Evolutionary conservation across 192 early-diverging fungal genomes (phyloP), one percentile per base, ranked within the genome.

Genomic region (Dissophora globulifera): DNA sequence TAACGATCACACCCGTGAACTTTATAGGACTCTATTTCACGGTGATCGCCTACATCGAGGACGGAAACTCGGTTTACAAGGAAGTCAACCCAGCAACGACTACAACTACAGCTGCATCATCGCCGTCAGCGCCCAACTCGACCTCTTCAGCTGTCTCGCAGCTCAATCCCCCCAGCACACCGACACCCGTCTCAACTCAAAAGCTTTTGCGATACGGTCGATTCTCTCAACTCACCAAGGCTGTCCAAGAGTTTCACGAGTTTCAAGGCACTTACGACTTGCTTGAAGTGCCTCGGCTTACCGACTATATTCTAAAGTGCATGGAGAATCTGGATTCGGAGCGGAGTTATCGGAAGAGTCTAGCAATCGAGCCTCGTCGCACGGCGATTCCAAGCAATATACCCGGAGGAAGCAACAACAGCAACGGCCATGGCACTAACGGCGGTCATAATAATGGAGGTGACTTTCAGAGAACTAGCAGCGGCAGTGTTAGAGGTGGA

Each of bases 331-430:
- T 41, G 25, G 74, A 82, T 26, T 57, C 57, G 20, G 63, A 67
- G 20, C 51, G 69, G 19, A 55, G 58, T 41, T 83, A 79, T 25
- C 43, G 56, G 10, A 69, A 53, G 48, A 74, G 67, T 27, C 38
- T 70, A 19, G 68, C 57, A 5, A 63, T 83, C 20, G 82, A 83
- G 23, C 82, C 82, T 0, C 57, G 63, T 35, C 67, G 67, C 31
- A 56, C 60, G n/a, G n/a, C n/a, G 17, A 26, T 48, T 4, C 40
- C 61, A 0, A 43, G 54, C 17, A 33, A 58, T 45, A 43, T 57
- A 30, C 29, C 29, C 23, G 49, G 42, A 13, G 10, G 42, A 16
- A 3, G 22, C 40, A n/a, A 49, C 16, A 38, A 25, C 48, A 55
- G 53, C 4, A 20, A 41, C 0, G 25, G 16, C 20, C 35, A 55